Evolutionary conservation across 139 green algal species (phyloP).

Genomic region (Chlorella sp.): DNA sequence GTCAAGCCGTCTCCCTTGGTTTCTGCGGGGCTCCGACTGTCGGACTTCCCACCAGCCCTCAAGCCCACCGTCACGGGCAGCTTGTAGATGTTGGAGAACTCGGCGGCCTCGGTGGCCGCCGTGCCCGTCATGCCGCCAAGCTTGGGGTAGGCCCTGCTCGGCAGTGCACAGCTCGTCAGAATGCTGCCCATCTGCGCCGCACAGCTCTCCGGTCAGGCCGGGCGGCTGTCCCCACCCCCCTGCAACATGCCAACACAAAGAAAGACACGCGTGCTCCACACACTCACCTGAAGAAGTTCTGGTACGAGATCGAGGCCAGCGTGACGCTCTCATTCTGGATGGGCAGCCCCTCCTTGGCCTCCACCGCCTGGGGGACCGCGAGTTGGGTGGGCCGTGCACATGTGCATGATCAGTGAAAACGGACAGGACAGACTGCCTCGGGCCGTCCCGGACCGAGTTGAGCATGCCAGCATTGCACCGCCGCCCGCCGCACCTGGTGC

Average conservation of each 20-base stretch:
- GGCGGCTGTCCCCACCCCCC: too few species aligned
- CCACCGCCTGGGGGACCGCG: slow-evolving; percentile 80
- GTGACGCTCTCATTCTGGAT: slow-evolving; percentile 97
- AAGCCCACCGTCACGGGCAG: slow-evolving; percentile 87
- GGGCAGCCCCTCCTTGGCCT: slow-evolving; percentile 96
- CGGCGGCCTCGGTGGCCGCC: slow-evolving; percentile 90
- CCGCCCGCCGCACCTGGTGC: slow-evolving; percentile 65
- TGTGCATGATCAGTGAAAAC: not conserved
- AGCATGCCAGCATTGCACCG: too few species aligned
- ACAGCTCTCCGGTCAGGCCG: not conserved
- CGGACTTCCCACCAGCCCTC: too few species aligned
- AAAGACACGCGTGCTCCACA: not conserved
- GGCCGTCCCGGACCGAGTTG: too few species aligned
- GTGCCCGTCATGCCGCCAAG: slow-evolving; percentile 91
- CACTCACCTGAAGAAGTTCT: too few species aligned
- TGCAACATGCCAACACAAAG: not conserved
- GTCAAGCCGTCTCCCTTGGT: too few species aligned
- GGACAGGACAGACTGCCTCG: not conserved
- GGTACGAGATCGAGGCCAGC: slow-evolving; percentile 95
- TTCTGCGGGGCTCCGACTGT: too few species aligned
- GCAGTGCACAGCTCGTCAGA: too few species aligned
- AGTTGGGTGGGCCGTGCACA: not conserved
- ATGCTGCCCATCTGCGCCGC: not conserved
- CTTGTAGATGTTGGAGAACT: slow-evolving; percentile 98
- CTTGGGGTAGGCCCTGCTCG: slow-evolving; percentile 77